Evolutionary conservation across 1,284 basidiomycete species (phyloP), one percentile per base, ranked within the genome.

Genomic region (Exobasidium cylindrosporum): DNA sequence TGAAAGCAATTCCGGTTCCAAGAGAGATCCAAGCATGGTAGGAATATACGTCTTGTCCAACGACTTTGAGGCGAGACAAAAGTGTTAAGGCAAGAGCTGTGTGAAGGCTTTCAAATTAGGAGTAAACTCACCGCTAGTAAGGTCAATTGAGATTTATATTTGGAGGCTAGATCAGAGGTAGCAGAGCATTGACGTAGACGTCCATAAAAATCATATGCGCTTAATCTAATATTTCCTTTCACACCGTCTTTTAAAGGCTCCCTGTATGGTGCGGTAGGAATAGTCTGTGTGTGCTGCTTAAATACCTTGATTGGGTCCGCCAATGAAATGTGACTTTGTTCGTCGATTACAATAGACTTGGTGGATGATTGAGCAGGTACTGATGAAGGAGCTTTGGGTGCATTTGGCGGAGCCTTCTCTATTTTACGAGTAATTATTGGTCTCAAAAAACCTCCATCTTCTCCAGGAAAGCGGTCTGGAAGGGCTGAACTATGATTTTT

Each of bases 121-220:
- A n/a, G n/a, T n/a, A n/a, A 23, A 50, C 47, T 50, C 47, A 50
- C 47, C 47, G 47, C 7, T 7, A 50, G 21, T 24, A 50, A 50
- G 47, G 7, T 21, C 21, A 50, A 21, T 31, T 50, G 47, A 21
- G 47, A 50, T 7, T 7, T 17, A 40, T 40, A 40, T 17, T 40
- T 40, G 35, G 35, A 10, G 10, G 35, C 7, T 40, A 17, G 10
- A 40, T 40, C 35, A 40, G 47, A 23, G 21, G 24, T 10, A 26
- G 47, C 47, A 10, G 47, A 50, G 23, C 23, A 24, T 23, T 50
- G 24, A 7, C 47, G 23, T 21, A 24, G 29, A 50, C 14, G 7
- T 50, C 47, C 10, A 21, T 50, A 31, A 50, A 50, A 50, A 10
- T 50, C 47, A 50, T 10, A 50, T 31, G 47, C 47, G 21, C 29